Evolutionary conservation across 805 yeast genomes (phyloP).

Genomic region (Starmera amethionina): DNA sequence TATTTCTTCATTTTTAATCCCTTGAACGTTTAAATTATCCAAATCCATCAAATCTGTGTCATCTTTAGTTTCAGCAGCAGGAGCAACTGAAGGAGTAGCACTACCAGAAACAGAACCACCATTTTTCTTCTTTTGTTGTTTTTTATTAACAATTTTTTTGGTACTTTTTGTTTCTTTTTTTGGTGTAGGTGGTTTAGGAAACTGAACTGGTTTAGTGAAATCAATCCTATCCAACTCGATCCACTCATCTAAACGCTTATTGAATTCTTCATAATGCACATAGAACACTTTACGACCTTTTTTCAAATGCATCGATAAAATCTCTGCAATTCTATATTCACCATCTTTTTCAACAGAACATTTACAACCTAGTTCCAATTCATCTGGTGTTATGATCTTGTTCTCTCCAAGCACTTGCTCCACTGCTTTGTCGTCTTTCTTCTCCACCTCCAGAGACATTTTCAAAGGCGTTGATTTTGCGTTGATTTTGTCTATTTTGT

Average conservation of each 20-base stretch:
- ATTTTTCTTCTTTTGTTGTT: slow-evolving; percentile 26
- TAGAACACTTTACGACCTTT: slow-evolving; percentile 76
- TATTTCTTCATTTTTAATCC: slow-evolving; percentile 57
- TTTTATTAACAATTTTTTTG: slow-evolving; percentile 19
- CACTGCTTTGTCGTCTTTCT: slow-evolving; percentile 18
- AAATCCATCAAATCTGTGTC: slow-evolving; percentile 67
- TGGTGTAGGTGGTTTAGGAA: slow-evolving; percentile 52
- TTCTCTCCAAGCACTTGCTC: slow-evolving; percentile 4
- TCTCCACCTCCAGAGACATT: slow-evolving; percentile 5
- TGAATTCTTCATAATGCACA: slow-evolving; percentile 90
- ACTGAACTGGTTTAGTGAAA: slow-evolving; percentile 53
- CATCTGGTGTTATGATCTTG: slow-evolving; percentile 29
- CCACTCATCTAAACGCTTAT: slow-evolving; percentile 97
- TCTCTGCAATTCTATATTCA: slow-evolving; percentile 74
- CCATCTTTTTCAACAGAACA: slow-evolving; percentile 76
- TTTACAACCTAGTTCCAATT: slow-evolving; percentile 68
- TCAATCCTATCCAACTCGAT: slow-evolving; percentile 64
- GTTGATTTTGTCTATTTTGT: too few relatives aligned
- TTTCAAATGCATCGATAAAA: slow-evolving; percentile 63
- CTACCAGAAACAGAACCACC: slow-evolving; percentile 14
- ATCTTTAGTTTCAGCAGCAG: not conserved
- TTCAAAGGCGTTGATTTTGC: too few relatives aligned
- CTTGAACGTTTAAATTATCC: slow-evolving; percentile 80
- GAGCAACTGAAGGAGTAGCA: slow-evolving; percentile 19
- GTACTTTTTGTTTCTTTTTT: slow-evolving; percentile 27